Evolutionary conservation across 768 basidiomycete species (phyloP).

Genomic region (Serendipita sp.): DNA sequence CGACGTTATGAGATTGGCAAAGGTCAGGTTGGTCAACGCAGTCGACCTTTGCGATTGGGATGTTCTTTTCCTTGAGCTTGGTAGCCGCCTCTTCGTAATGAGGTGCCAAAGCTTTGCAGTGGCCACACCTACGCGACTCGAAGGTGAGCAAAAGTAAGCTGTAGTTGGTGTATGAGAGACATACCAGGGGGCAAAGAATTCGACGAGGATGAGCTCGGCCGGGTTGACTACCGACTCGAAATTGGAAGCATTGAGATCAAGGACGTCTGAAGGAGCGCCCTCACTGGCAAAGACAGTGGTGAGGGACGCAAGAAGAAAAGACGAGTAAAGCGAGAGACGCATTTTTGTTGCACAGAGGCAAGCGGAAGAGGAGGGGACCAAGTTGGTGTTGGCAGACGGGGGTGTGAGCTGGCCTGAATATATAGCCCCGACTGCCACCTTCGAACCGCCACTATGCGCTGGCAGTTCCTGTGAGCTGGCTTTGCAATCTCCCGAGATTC

Average conservation of each 20-base stretch:
- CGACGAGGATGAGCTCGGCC: constrained; percentile 71
- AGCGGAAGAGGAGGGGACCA: constrained; percentile 12
- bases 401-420: neutral
- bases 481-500: neutral
- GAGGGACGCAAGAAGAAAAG: constrained; percentile 38
- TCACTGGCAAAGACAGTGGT: constrained; percentile 36
- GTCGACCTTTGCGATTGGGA: constrained; percentile 92
- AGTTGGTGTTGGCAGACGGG: neutral
- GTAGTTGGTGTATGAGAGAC: constrained; percentile 3
- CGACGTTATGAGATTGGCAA: constrained; percentile 73
- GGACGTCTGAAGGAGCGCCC: constrained; percentile 55
- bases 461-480: neutral
- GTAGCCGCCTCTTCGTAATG: constrained; percentile 93
- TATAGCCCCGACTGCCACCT: neutral
- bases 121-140: constrained; percentile 54
- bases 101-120: constrained; percentile 90
- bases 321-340: constrained; percentile 45
- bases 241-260: constrained; percentile 51
- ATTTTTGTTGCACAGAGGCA: constrained; percentile 31
- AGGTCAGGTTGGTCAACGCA: constrained; percentile 90
- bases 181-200: constrained; percentile 88
- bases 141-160: too few species aligned
- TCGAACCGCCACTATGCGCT: neutral
- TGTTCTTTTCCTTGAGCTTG: constrained; percentile 71
- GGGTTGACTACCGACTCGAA: constrained; percentile 51